Base-by-base conservation (phyloP, 768 basidiomycete genomes). In the Mycena latifolia region DNA sequence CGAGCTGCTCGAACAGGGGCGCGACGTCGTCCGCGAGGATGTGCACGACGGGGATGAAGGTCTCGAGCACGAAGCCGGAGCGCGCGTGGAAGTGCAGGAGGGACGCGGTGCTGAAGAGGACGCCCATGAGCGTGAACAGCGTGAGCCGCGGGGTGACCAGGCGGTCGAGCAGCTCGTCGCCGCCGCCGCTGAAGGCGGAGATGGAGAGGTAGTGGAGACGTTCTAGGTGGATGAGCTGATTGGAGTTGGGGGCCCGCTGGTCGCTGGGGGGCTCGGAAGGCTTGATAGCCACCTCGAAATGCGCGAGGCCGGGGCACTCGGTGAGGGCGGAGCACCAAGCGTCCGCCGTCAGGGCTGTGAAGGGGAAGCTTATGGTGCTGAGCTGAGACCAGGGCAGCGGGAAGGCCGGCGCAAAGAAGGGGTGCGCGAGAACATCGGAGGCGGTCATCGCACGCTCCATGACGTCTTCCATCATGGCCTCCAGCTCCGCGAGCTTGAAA, bases 351-450 rank as follows among this genome's bases (percentile, higher is more conserved):
- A 58, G 12, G 17, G 63, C 56, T 5, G 63, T 65, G 17, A 35
- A 35, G 10, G 50, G 29, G 22, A 46, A 65, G 33, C 29, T 39
- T 39, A 65, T 24, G 24, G 15, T 15, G n/a, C 33, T 53, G 50
- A 65, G 63, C 33, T 65, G 56, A 5, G 56, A 20, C 63, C 55
- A 54, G 29, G 63, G 63, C 5, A 64, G 25, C 1, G 33, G n/a
- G 24, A 64, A 45, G 2, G 47, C 9, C 22, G 48, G 63, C 4
- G 63, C 63, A 25, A 64, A 64, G 24, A 43, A 55, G 17, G 47
- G 28, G 18, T 43, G 37, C 2, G 25, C 8, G 25, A 5, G 22
- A 20, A 43, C n/a, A 24, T 43, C 28, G 3, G 27, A 2, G 10
- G 37, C 27, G 12, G 29, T n/a, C 31, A 59, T 18, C 22, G 46